phyloP scores from a whole-genome alignment of 371 early-diverging fungal species.

The Enterocytospora artemiae region DNA sequence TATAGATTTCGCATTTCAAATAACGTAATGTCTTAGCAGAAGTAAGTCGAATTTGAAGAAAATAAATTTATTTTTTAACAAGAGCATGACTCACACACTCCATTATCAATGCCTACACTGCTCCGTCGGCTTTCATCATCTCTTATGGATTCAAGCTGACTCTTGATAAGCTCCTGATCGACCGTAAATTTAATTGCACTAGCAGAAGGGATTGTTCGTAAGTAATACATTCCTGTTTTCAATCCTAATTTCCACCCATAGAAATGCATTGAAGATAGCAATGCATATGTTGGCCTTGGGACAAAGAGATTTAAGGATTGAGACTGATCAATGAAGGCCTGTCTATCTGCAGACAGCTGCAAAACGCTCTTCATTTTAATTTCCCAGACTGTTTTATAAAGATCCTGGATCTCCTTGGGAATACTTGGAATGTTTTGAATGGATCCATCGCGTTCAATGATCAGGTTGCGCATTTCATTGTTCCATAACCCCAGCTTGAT shows the following conservation, averaged over 20 bases:
- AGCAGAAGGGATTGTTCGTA: conserved; percentile 84
- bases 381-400: conserved; percentile 97
- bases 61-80: conserved; percentile 35
- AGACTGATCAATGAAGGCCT: conserved; percentile 91
- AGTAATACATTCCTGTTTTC: conserved; percentile 99
- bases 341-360: conserved; percentile 73
- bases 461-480: conserved; percentile 81
- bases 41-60: no score
- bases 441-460: conserved; percentile 83
- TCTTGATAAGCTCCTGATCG: conserved; percentile 47
- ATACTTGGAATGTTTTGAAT: conserved; percentile 72
- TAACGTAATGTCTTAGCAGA: no score
- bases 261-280: conserved; percentile 93
- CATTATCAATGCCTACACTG: conserved; percentile 15
- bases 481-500: conserved; percentile 83
- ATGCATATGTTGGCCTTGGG: conserved; percentile 74
- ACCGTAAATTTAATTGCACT: conserved; percentile 88
- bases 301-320: conserved; percentile 93
- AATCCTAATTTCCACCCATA: conserved; percentile 93
- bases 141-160: conserved; percentile 33
- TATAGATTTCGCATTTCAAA: no score
- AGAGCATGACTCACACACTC: conserved; percentile 9
- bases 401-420: conserved; percentile 75
- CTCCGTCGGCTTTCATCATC: neutral
- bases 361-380: conserved; percentile 71